Evolutionary conservation across 768 basidiomycete species (phyloP).

Genomic region (Flagelloscypha sp.): DNA sequence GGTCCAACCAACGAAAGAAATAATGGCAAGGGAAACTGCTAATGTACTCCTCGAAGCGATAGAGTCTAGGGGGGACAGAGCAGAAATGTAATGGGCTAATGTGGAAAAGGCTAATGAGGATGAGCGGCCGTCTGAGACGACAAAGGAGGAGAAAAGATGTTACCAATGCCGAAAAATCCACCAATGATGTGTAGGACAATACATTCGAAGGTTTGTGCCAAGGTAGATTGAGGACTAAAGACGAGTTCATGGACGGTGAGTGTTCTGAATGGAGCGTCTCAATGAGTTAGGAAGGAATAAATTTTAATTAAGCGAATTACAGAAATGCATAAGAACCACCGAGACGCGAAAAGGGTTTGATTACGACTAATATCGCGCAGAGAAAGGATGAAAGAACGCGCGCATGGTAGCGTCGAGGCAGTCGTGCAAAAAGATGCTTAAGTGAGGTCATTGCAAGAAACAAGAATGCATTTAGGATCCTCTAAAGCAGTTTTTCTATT

Average conservation of each 20-base stretch:
- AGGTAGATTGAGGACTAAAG: constrained; percentile 37
- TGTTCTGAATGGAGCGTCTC: too few relatives aligned
- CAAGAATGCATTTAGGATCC: too few relatives aligned
- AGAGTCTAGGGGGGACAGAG: too few relatives aligned
- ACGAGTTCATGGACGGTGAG: constrained; percentile 37
- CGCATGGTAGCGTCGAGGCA: constrained; percentile 30
- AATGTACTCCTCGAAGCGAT: too few relatives aligned
- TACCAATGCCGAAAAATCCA: constrained; percentile 30
- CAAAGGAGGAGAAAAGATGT: constrained; percentile 12
- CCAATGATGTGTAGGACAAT: constrained; percentile 36
- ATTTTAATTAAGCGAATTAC: constrained; percentile 11
- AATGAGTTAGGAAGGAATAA: neutral
- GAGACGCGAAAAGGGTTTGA: constrained; percentile 29
- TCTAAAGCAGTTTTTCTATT: too few relatives aligned
- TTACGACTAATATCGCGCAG: constrained; percentile 29
- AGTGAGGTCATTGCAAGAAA: too few relatives aligned
- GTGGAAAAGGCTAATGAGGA: too few relatives aligned
- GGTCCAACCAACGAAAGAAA: constrained; percentile 14
- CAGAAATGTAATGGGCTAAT: constrained; percentile 25
- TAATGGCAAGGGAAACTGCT: neutral
- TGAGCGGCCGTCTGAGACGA: too few relatives aligned
- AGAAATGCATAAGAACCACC: constrained; percentile 34
- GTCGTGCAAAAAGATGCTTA: too few relatives aligned
- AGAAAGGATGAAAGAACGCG: constrained; percentile 36
- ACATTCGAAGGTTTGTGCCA: constrained; percentile 40